Evolutionary conservation across 2,329 filamentous ascomycete genomes (phyloP).

Genomic region (Alternaria sp.): DNA sequence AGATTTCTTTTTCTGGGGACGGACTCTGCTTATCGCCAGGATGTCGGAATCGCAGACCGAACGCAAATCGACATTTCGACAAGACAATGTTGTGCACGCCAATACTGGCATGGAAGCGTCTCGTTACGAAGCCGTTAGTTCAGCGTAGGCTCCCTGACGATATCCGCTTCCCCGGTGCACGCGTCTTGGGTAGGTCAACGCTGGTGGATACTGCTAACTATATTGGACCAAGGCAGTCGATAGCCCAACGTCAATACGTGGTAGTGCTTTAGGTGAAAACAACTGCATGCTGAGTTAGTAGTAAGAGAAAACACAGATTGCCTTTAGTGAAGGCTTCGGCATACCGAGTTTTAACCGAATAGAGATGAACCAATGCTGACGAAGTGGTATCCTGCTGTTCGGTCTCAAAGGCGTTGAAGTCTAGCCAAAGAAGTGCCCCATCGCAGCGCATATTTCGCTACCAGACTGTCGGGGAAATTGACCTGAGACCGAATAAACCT

Average conservation of each 20-base stretch:
- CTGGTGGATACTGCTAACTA: slow-evolving; percentile 32
- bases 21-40: not conserved
- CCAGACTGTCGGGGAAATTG: slow-evolving; percentile 42
- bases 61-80: not conserved
- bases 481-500: slow-evolving; percentile 24
- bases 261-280: not conserved
- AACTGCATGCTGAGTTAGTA: not conserved
- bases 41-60: not conserved
- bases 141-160: slow-evolving; percentile 25
- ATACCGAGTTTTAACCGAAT: slow-evolving; percentile 9
- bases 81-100: slow-evolving; percentile 7
- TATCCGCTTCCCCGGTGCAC: slow-evolving; percentile 43
- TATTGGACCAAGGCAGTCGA: slow-evolving; percentile 24
- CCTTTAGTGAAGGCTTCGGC: not conserved
- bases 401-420: slow-evolving; percentile 22
- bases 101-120: slow-evolving; percentile 3
- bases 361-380: slow-evolving; percentile 3
- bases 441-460: slow-evolving; percentile 41
- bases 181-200: slow-evolving; percentile 15
- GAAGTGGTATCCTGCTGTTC: slow-evolving; percentile 12
- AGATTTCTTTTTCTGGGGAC: not conserved
- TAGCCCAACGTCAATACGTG: slow-evolving; percentile 21
- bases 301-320: not conserved
- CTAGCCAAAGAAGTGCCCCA: slow-evolving; percentile 29
- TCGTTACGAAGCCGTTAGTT: slow-evolving; percentile 14